phyloP scores from a whole-genome alignment of 331 rosid species.

The Dryas integrifolia region DNA sequence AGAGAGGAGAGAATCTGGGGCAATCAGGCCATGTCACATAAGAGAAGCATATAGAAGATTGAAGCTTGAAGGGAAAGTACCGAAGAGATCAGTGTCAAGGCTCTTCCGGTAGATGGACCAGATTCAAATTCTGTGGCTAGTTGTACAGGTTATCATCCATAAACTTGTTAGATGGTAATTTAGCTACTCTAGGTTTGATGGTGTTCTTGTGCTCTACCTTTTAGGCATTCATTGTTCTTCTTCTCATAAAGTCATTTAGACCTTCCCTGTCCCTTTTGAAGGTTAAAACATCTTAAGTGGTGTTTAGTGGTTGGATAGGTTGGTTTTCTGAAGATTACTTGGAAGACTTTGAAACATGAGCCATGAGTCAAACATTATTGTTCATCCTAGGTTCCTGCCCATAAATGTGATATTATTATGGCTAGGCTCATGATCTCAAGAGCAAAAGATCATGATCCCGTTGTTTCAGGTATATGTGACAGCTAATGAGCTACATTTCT shows the following conservation, averaged over 20 bases:
- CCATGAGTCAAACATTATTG: not conserved
- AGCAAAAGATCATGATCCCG: not conserved
- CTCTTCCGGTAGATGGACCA: constrained; percentile 61
- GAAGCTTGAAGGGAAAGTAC: constrained; percentile 89
- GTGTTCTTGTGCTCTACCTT: not conserved
- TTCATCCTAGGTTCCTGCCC: not conserved
- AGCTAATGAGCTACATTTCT: not conserved
- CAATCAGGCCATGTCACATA: constrained; percentile 92
- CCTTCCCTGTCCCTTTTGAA: not conserved
- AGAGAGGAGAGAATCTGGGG: constrained; percentile 88
- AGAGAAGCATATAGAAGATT: constrained; percentile 84
- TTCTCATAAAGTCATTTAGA: not conserved
- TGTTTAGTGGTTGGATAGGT: not conserved
- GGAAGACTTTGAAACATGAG: constrained; percentile 2
- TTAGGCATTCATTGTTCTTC: not conserved
- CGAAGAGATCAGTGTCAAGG: constrained; percentile 62
- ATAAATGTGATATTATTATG: not conserved
- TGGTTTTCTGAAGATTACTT: not conserved
- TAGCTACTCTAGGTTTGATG: not conserved
- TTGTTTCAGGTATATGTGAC: not conserved
- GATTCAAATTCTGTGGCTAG: constrained; percentile 19
- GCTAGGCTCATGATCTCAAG: not conserved
- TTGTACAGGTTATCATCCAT: constrained; percentile 17
- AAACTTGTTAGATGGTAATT: not conserved
- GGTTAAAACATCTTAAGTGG: not conserved